phyloP scores from a whole-genome alignment of 257 asterid species.

The Nicotiana benthamiana region DNA sequence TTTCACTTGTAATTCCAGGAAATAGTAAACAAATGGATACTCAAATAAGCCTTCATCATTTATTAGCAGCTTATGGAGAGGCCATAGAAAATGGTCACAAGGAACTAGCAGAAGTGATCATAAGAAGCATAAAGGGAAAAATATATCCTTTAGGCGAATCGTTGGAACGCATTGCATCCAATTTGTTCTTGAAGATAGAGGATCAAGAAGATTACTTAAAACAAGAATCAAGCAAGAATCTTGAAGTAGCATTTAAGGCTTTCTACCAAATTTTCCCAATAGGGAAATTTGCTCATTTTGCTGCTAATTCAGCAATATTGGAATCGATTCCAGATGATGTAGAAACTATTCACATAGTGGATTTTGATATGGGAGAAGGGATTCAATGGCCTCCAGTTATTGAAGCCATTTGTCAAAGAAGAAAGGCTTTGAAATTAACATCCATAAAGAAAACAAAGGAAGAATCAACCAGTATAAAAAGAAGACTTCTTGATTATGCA shows the following conservation, averaged over 20 bases:
- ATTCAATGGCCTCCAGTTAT: slow-evolving; percentile 47
- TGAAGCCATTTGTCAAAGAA: slow-evolving; percentile 33
- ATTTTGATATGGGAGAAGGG: slow-evolving; percentile 34
- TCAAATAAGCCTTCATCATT: slow-evolving; percentile 35
- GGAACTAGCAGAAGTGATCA: slow-evolving; percentile 42
- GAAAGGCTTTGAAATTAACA: slow-evolving; percentile 38
- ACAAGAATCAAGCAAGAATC: slow-evolving; percentile 45
- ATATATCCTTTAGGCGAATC: slow-evolving; percentile 42
- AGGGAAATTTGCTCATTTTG: slow-evolving; percentile 33
- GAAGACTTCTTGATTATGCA: slow-evolving; percentile 40
- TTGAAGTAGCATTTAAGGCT: slow-evolving; percentile 38
- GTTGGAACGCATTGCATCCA: slow-evolving; percentile 47
- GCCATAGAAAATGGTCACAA: slow-evolving; percentile 45
- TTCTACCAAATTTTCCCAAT: slow-evolving; percentile 32
- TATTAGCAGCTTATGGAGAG: slow-evolving; percentile 52
- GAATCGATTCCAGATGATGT: slow-evolving; percentile 24
- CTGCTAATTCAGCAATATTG: slow-evolving; percentile 30
- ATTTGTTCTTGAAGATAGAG: slow-evolving; percentile 35
- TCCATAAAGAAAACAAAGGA: slow-evolving; percentile 33
- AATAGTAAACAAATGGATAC: slow-evolving; percentile 28
- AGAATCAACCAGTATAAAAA: slow-evolving; percentile 26
- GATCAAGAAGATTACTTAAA: slow-evolving; percentile 31
- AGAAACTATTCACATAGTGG: slow-evolving; percentile 20
- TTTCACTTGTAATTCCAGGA: slow-evolving; percentile 19
- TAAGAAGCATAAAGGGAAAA: slow-evolving; percentile 31